phyloP scores from a whole-genome alignment of 1,284 basidiomycete species.

The Puccinia polysora region DNA sequence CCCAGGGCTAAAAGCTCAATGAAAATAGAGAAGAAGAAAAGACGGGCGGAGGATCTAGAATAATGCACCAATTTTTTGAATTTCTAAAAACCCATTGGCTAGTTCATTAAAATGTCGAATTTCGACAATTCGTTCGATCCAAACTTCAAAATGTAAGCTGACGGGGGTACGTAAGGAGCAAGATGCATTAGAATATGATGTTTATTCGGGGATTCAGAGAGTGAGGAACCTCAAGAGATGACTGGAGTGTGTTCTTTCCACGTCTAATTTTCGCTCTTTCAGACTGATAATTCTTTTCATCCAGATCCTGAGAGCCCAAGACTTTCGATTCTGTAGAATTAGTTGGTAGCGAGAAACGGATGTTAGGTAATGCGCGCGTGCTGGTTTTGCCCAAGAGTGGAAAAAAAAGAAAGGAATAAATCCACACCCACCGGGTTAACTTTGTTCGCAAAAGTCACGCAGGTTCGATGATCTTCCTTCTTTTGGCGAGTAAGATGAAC shows the following conservation, averaged over 20 bases:
- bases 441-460: not conserved
- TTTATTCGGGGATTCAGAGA: not conserved
- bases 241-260: not conserved
- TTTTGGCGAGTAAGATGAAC: not conserved
- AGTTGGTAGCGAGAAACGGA: not conserved
- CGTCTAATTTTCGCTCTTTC: not conserved
- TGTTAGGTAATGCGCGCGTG: not conserved
- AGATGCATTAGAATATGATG: not conserved
- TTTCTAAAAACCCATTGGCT: slow-evolving; percentile 35
- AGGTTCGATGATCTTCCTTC: slow-evolving; percentile 12
- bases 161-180: not conserved
- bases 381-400: not conserved
- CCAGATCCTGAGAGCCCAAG: slow-evolving; percentile 11
- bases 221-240: not conserved
- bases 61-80: slow-evolving; percentile 32
- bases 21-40: not conserved
- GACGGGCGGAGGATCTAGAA: too few relatives aligned
- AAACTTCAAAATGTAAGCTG: slow-evolving; percentile 9
- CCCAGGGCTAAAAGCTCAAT: not conserved
- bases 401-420: not conserved
- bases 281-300: slow-evolving; percentile 6
- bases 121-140: slow-evolving; percentile 7
- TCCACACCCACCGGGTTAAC: slow-evolving; percentile 8
- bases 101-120: slow-evolving; percentile 16
- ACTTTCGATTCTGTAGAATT: not conserved